A percentile compares a stretch with the other conserved stretches of the same genome.
phyloP scores from a whole-genome alignment of 2,329 filamentous ascomycete genomes.

The Hymenoscyphus scutula region DNA sequence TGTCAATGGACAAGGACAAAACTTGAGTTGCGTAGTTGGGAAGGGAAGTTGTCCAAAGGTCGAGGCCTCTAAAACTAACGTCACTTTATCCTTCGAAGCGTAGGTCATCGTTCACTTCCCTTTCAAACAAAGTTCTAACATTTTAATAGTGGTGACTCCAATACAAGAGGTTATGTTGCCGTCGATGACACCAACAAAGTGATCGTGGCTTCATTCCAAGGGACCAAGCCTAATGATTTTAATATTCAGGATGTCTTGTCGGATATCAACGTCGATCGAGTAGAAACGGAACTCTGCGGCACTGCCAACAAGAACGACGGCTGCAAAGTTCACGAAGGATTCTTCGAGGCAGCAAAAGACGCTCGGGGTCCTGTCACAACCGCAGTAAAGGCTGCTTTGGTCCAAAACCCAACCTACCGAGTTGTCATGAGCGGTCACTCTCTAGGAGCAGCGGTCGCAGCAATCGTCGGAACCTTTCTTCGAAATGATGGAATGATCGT shows the following conservation, averaged over 20 bases:
- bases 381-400: constrained; percentile 19
- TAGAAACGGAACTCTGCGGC: constrained; percentile 19
- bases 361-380: constrained; percentile 21
- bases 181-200: constrained; percentile 24
- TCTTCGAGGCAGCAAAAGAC: constrained; percentile 24
- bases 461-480: constrained; percentile 29
- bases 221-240: constrained; percentile 7
- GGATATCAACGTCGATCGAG: constrained; percentile 14
- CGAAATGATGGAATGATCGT: constrained; percentile 23
- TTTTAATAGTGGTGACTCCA: constrained; percentile 9
- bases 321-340: constrained; percentile 33
- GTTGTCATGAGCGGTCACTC: constrained; percentile 35
- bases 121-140: not conserved
- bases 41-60: constrained; percentile 25
- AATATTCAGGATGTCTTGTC: constrained; percentile 13
- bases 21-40: constrained; percentile 21
- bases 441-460: constrained; percentile 35
- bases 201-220: constrained; percentile 29
- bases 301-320: constrained; percentile 18
- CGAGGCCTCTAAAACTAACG: constrained; percentile 18
- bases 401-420: constrained; percentile 26
- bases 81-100: constrained; percentile 17
- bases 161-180: constrained; percentile 28
- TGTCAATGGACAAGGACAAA: constrained; percentile 20
- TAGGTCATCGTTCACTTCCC: not conserved